Evolutionary conservation across 768 basidiomycete species (phyloP).

Genomic region (Leccinum disarticulatum): DNA sequence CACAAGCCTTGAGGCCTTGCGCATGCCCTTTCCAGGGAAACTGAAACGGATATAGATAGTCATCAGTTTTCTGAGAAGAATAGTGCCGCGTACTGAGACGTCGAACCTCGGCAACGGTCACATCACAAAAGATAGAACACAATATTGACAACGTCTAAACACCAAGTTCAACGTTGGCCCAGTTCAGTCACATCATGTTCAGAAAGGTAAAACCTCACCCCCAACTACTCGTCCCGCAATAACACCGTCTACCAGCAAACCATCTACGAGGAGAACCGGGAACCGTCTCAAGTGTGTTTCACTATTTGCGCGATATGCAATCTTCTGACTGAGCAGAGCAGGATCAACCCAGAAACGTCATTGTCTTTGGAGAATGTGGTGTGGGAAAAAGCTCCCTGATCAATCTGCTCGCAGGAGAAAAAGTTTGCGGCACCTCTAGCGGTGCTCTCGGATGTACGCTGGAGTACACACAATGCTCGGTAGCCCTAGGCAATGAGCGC

Average conservation of each 20-base stretch:
- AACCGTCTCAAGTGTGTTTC: constrained; percentile 12
- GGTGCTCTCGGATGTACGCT: constrained; percentile 39
- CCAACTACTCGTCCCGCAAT: constrained; percentile 3
- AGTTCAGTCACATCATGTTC: neutral
- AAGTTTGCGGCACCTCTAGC: constrained; percentile 31
- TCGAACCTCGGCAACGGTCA: neutral
- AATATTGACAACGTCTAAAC: constrained; percentile 7
- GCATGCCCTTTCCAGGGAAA: neutral
- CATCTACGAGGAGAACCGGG: constrained; percentile 1
- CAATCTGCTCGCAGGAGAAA: constrained; percentile 37
- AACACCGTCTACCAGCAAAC: constrained; percentile 14
- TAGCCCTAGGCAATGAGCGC: constrained; percentile 17
- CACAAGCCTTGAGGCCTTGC: constrained; percentile 16
- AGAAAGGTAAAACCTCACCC: constrained; percentile 15
- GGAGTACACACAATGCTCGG: constrained; percentile 21
- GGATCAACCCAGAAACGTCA: constrained; percentile 31
- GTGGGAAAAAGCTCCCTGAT: constrained; percentile 46
- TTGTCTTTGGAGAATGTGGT: constrained; percentile 45
- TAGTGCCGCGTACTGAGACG: constrained; percentile 6
- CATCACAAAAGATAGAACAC: constrained; percentile 4
- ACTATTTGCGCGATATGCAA: neutral
- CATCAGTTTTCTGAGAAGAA: neutral
- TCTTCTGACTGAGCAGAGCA: constrained; percentile 6
- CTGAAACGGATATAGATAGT: constrained; percentile 18
- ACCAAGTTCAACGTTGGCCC: neutral